A percentile compares a stretch with the other conserved stretches of the same genome.
phyloP scores from a whole-genome alignment of 129 eudicot species.

The Deinandra increscens region DNA sequence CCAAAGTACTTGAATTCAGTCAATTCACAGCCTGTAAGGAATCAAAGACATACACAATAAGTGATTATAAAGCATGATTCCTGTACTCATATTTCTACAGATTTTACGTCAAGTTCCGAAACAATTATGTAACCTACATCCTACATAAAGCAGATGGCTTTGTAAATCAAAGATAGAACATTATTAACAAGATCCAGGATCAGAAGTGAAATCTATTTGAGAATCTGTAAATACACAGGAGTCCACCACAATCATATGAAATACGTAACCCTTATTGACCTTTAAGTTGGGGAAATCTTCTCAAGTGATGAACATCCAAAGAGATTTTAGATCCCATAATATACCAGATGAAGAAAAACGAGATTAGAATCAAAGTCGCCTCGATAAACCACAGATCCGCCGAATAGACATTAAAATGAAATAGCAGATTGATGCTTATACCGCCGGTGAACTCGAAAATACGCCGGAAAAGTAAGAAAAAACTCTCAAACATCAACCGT shows the following conservation, averaged over 20 bases:
- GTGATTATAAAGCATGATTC: background rate
- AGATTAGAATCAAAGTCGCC: background rate
- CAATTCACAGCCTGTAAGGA: constrained; percentile 27
- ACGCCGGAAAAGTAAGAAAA: constrained; percentile 12
- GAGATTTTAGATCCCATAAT: constrained; percentile 26
- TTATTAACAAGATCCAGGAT: constrained; percentile 8
- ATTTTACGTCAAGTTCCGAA: background rate
- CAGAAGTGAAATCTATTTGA: constrained; percentile 3
- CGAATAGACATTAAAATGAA: constrained; percentile 4
- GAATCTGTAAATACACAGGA: constrained; percentile 2
- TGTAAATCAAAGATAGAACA: constrained; percentile 13
- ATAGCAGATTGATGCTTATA: constrained; percentile 8
- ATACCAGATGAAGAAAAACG: constrained; percentile 16
- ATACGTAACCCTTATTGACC: background rate
- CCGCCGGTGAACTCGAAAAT: constrained; percentile 15
- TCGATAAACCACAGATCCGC: constrained; percentile 25
- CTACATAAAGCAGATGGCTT: constrained; percentile 11
- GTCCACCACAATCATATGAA: constrained; percentile 17
- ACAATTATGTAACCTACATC: background rate
- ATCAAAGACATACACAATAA: constrained; percentile 24
- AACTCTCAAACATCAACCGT: background rate
- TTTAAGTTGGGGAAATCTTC: background rate
- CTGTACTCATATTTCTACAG: background rate
- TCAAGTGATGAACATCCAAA: constrained; percentile 17
- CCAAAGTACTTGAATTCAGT: background rate